Conservation (phyloP, 345 rosid genomes). For the Euphorbia pulcherrima region DNA sequence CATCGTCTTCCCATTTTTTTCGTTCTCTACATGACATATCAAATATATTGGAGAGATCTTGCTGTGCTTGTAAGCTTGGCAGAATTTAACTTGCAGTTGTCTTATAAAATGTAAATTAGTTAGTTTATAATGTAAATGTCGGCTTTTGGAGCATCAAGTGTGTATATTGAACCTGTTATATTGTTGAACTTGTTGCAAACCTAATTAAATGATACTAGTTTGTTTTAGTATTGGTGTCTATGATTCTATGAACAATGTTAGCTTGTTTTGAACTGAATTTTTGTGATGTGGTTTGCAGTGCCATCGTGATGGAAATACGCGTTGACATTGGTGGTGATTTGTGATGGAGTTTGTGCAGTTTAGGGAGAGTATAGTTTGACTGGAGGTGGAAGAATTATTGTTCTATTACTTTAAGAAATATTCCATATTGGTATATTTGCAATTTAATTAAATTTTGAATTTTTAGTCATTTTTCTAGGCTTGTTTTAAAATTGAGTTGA, state of each 20-base stretch:
- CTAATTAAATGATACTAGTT: not conserved
- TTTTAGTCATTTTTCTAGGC: not conserved
- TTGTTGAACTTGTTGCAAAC: not conserved
- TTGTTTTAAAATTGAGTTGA: not conserved
- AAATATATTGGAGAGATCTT: not conserved
- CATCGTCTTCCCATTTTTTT: not conserved
- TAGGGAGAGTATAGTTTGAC: slow-evolving; percentile 2
- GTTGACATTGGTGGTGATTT: not conserved
- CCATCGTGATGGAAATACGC: not conserved
- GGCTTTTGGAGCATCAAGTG: not conserved
- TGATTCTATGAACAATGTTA: not conserved
- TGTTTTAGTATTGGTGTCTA: not conserved
- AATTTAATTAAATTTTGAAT: no score
- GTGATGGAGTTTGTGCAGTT: not conserved
- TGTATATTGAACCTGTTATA: no score
- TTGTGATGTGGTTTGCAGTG: slow-evolving; percentile 5
- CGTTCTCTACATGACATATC: not conserved
- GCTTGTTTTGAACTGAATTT: not conserved
- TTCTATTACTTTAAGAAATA: not conserved
- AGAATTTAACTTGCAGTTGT: not conserved
- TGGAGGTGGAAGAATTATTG: not conserved
- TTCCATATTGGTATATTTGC: not conserved
- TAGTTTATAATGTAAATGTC: not conserved
- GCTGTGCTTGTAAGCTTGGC: not conserved
- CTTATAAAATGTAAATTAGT: not conserved